Evolutionary conservation across 129 eudicot genomes (phyloP).

Genomic region (Rutidosis leptorrhynchoides): DNA sequence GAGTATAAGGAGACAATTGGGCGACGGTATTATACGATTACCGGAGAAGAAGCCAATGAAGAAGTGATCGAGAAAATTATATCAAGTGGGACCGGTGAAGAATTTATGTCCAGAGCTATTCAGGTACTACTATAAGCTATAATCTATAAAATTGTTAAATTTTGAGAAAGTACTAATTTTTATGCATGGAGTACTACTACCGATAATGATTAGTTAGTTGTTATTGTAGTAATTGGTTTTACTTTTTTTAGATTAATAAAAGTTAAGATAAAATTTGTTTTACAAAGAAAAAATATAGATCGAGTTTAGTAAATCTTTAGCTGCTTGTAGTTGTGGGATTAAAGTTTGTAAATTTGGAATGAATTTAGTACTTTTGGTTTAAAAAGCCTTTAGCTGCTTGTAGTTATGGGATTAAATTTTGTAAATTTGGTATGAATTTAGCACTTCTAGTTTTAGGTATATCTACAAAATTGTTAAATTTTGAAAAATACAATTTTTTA

Average conservation of each 20-base stretch:
- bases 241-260: not conserved
- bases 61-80: conserved; percentile 35
- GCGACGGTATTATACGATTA: conserved; percentile 73
- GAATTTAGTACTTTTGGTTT: too few species aligned
- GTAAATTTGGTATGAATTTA: too few species aligned
- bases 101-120: conserved; percentile 63
- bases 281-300: not conserved
- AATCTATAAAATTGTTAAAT: not conserved
- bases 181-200: not conserved
- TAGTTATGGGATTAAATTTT: not conserved
- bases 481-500: not conserved
- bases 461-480: not conserved
- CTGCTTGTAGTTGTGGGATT: not conserved
- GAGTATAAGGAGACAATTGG: conserved; percentile 90
- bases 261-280: not conserved
- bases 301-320: not conserved
- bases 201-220: not conserved
- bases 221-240: not conserved
- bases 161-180: not conserved
- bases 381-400: not conserved
- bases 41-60: conserved; percentile 71
- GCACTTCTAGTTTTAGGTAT: too few species aligned
- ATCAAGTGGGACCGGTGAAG: conserved; percentile 39
- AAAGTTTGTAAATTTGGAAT: not conserved
- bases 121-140: too few species aligned